These are phyloP conservation scores for Monsonia emarginata DNA, from an alignment of 441 rosid genomes.

Conservation along the genomic window DNA sequence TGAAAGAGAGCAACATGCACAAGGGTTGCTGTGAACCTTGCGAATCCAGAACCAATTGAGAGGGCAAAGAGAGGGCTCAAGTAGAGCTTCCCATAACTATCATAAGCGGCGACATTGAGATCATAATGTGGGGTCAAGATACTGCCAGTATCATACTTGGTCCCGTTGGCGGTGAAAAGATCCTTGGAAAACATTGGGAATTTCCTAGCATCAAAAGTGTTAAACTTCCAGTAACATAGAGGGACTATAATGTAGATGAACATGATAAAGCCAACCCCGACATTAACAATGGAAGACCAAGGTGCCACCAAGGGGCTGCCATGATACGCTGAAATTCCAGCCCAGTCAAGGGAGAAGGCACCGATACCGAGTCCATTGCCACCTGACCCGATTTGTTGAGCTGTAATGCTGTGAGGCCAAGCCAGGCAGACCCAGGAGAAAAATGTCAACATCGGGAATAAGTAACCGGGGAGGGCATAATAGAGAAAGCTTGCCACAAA, in stretches of 20 bases:
- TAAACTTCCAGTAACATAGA: conserved; percentile 37
- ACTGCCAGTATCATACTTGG: conserved; percentile 40
- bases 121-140: conserved; percentile 61
- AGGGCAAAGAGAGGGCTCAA: conserved; percentile 67
- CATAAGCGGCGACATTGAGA: conserved; percentile 42
- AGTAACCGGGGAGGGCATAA: conserved; percentile 65
- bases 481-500: conserved; percentile 60
- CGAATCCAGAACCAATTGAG: conserved; percentile 70
- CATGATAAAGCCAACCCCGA: conserved; percentile 79
- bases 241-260: conserved; percentile 83
- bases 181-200: conserved; percentile 74
- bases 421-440: conserved; percentile 87
- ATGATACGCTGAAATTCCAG: conserved; percentile 82
- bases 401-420: conserved; percentile 36
- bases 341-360: neutral
- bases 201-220: conserved; percentile 45
- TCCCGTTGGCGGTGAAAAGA: conserved; percentile 54
- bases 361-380: neutral
- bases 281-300: conserved; percentile 74
- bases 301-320: conserved; percentile 93
- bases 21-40: conserved; percentile 66
- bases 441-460: conserved; percentile 59
- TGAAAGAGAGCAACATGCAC: conserved; percentile 77
- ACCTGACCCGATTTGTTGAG: neutral
- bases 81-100: conserved; percentile 52